Base-by-base conservation (phyloP, 768 basidiomycete genomes). In the Psilocybe cubensis region DNA sequence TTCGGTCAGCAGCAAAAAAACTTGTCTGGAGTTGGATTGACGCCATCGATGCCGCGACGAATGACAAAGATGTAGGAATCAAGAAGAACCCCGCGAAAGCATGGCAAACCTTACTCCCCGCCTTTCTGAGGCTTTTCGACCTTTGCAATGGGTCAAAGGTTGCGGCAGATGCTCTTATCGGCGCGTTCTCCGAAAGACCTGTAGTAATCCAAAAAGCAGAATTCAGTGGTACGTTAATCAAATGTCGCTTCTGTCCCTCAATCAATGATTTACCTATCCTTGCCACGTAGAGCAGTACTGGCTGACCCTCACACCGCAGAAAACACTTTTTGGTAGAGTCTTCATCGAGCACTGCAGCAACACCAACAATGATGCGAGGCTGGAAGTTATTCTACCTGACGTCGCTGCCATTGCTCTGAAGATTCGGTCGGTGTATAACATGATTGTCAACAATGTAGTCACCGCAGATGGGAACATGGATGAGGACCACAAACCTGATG, bases 1-100 rank as follows among this genome's bases (percentile, higher is more conserved):
- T 98, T 2, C 80, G 87, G 27, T 74, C 80, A 17, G 92, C 92
- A 0, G 88, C 94, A 0, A 86, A 81, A 1, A 80, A 80, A 1
- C 81, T 97, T 44, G 72, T 98, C 14, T 84, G 80, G 0, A 77
- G 74, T 6, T 98, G 96, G 96, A 79, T 92, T 6, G 86, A 92
- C 42, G 74, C 78, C 27, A 78, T 85, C 8, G 77, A 78, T 5
- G 20, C 66, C 1, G 78, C 79, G 56, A 43, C 63, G 7, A 77
- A 79, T 8, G 76, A 56, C 70, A 9, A 64, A 54, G 68, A 70
- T 4, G 57, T 59, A n/a, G 60, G 56, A 20, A 18, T 35, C n/a
- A 53, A 60, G 4, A 63, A 63, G 0, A 40, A 24, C 5, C 25
- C 18, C 10, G 35, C 33, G 31, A 57, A 48, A 53, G 62, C 56